Evolutionary conservation across 2,329 filamentous ascomycete genomes (phyloP), one percentile per base, ranked within the genome.

Genomic region (Mycosphaerella sp.): DNA sequence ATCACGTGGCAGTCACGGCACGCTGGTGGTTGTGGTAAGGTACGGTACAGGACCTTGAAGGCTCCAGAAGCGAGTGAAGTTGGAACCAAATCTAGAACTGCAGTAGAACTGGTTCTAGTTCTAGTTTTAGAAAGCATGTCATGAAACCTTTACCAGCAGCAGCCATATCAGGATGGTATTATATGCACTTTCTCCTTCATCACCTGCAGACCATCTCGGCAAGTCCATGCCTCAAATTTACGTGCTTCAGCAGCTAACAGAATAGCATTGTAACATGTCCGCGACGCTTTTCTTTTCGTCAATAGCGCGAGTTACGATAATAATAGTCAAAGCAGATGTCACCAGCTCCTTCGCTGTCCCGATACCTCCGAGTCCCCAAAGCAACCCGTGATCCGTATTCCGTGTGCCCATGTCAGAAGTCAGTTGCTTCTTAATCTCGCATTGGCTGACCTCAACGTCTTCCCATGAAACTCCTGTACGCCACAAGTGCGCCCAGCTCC

Each of bases 331-430:
- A 51, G 25, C 28, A 44, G 14, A 27, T 32, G 5, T 40, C 52
- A 46, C 47, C 42, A 50, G 52, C 52, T 54, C 52, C 52, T 18
- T 49, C 52, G 52, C 52, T 50, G 27, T 17, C 37, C 37, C 44
- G 17, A 16, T 14, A 46, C 13, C 28, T 13, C 28, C 28, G 35
- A 44, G 42, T 47, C 36, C 51, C 46, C 30, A 37, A 39, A 16
- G 9, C 18, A 41, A 17, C 13, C 39, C 39, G 39, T 41, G 16
- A 25, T 12, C 39, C 39, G 10, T 39, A 36, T 16, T 13, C 39
- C 17, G 14, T 17, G 47, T 36, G 28, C 34, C 48, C 48, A 50
- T 39, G 37, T 35, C 25, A 21, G n/a, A 34, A 37, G 13, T 27
- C 25, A 14, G 30, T 34, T 34, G 34, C 36, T 39, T 54, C 43